A percentile compares a stretch with the other conserved stretches of the same genome.
Evolutionary conservation across 2,329 filamentous ascomycete species (phyloP).

Genomic region (Aspergillus sojae): DNA sequence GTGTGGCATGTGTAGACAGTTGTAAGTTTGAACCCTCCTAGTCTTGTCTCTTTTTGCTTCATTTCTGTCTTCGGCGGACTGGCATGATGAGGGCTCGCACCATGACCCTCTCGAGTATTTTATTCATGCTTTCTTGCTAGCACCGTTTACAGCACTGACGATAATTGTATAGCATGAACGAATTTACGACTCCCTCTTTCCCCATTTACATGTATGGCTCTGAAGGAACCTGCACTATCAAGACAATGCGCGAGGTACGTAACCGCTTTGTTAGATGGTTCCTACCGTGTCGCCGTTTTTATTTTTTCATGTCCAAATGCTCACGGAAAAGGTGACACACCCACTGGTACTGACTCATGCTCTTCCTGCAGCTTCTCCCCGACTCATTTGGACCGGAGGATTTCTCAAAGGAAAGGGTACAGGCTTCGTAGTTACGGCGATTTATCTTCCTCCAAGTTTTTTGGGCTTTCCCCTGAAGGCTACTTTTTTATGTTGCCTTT

Average conservation of each 20-base stretch:
- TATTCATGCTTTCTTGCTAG: neutral
- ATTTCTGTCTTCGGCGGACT: neutral
- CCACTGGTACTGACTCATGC: neutral
- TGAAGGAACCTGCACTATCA: conserved; percentile 62
- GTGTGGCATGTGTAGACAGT: conserved; percentile 96
- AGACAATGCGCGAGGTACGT: conserved; percentile 44
- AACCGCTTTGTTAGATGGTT: neutral
- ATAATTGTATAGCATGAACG: conserved; percentile 59
- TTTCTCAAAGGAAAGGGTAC: conserved; percentile 40
- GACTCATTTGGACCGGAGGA: conserved; percentile 69
- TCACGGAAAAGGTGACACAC: neutral
- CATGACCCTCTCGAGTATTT: neutral
- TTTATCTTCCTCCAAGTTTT: neutral
- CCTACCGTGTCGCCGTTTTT: neutral
- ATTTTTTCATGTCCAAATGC: neutral
- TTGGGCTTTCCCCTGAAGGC: neutral
- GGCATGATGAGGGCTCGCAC: neutral
- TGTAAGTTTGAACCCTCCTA: conserved; percentile 55
- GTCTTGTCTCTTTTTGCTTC: neutral
- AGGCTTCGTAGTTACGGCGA: neutral
- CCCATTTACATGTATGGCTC: conserved; percentile 94
- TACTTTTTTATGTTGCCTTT: neutral
- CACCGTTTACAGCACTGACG: conserved; percentile 8
- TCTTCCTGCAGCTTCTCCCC: conserved; percentile 59
- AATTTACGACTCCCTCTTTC: conserved; percentile 69